Evolutionary conservation across 2,329 filamentous ascomycete species (phyloP), one percentile per base, ranked within the genome.

Genomic region (Zarea fungicola): DNA sequence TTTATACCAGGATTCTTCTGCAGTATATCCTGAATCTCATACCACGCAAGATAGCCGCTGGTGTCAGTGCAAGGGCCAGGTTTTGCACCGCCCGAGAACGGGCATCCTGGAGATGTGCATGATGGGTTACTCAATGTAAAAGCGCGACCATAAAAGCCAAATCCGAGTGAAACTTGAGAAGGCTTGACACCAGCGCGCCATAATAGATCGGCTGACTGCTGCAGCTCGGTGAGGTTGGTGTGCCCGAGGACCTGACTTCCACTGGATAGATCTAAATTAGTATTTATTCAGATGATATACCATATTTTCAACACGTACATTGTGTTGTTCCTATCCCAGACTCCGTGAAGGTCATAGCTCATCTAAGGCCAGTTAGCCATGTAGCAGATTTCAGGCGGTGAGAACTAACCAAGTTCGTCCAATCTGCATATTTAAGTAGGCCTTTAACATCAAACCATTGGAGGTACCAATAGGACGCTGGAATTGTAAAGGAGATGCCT

Each of bases 181-280:
- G 73, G 65, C 2, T 60, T 52, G 4, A 77, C 57, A 18, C 65
- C 55, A 28, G 61, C 66, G 13, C 71, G 61, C 72, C 75, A 77
- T 5, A 77, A 56, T 0, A 77, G 65, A 3, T 74, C 65, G 0
- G 74, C 41, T 0, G 63, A 62, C 1, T 53, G 23, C 5, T 70
- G 60, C n/a, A 76, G 75, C 55, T 76, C 71, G 2, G 71, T 73
- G 0, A 76, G 47, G 52, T 77, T 74, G 1, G 73, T 73, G 51
- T 77, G 72, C 0, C 58, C 58, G 4, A 61, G 56, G 6, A 74
- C 60, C n/a, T 59, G 52, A 2, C 53, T 26, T 0, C 68, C 67
- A 13, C 62, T 65, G 0, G 45, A 66, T 34, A 11, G 9, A 8
- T 8, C 31, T 34, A n/a, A 6, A n/a, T 34, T n/a, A 34, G 31